phyloP scores from a whole-genome alignment of 2,329 filamentous ascomycete genomes.

The Clonostachys rosea region DNA sequence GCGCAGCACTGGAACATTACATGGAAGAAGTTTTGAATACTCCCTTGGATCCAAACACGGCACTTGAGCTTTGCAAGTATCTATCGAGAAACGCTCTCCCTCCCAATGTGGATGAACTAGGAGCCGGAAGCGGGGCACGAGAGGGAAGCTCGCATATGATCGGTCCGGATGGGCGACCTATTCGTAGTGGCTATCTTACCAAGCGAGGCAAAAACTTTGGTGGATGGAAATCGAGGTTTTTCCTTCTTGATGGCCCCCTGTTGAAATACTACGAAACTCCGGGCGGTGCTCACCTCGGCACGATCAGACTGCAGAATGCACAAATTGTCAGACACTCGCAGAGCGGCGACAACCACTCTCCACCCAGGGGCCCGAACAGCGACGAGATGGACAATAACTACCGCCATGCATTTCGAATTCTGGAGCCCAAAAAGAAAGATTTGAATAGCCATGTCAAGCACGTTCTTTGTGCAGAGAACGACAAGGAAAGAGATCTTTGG shows the following conservation, averaged over 20 bases:
- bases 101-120: slow-evolving; percentile 54
- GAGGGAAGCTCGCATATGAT: slow-evolving; percentile 27
- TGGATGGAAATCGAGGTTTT: slow-evolving; percentile 86
- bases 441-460: slow-evolving; percentile 84
- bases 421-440: slow-evolving; percentile 96
- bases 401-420: slow-evolving; percentile 88
- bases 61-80: slow-evolving; percentile 81
- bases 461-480: slow-evolving; percentile 92
- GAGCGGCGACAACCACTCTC: slow-evolving; percentile 44
- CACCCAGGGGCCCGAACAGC: slow-evolving; percentile 44
- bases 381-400: slow-evolving; percentile 92
- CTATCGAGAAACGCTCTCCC: slow-evolving; percentile 65
- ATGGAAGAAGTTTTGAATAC: slow-evolving; percentile 83
- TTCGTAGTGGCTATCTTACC: slow-evolving; percentile 86
- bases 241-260: slow-evolving; percentile 53
- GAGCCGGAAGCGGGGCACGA: slow-evolving; percentile 11
- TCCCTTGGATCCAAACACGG: slow-evolving; percentile 70
- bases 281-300: slow-evolving; percentile 84
- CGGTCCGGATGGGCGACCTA: slow-evolving; percentile 60
- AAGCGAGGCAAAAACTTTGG: slow-evolving; percentile 99
- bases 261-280: slow-evolving; percentile 90
- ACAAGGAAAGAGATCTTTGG: slow-evolving; percentile 89
- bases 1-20: slow-evolving; percentile 76
- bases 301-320: slow-evolving; percentile 85
- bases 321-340: slow-evolving; percentile 89